phyloP scores from a whole-genome alignment of 2,329 filamentous ascomycete genomes.

The Aspergillus neoniger region DNA sequence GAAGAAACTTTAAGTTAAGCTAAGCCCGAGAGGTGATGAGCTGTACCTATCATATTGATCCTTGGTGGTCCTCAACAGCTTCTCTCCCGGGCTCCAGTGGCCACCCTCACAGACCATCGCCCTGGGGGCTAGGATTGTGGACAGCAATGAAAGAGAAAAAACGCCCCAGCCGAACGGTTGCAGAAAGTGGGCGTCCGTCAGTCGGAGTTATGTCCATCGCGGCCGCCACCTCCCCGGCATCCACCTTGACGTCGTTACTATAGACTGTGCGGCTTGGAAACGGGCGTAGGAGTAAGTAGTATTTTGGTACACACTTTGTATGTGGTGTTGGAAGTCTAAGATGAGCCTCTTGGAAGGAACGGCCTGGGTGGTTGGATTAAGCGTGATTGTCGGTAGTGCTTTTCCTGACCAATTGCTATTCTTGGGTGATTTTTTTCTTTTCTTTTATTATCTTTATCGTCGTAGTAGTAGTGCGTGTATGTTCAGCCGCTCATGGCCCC shows the following conservation, averaged over 20 bases:
- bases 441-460: too few relatives aligned
- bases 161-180: constrained; percentile 19
- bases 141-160: neutral
- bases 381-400: too few relatives aligned
- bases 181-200: constrained; percentile 17
- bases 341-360: neutral
- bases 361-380: neutral
- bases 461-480: neutral
- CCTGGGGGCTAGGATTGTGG: neutral
- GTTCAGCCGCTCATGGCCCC: too few relatives aligned
- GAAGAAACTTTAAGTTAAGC: constrained; percentile 18
- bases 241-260: constrained; percentile 13
- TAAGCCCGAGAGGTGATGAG: constrained; percentile 18
- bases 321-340: too few relatives aligned
- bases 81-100: neutral
- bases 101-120: neutral
- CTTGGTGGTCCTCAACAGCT: constrained; percentile 5
- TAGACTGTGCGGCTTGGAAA: neutral
- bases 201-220: neutral
- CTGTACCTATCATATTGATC: constrained; percentile 21
- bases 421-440: too few relatives aligned
- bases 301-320: neutral
- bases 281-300: neutral
- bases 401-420: too few relatives aligned
- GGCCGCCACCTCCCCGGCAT: neutral